phyloP scores from a whole-genome alignment of 2,329 filamentous ascomycete species.

The Botrytis hyacinthi region DNA sequence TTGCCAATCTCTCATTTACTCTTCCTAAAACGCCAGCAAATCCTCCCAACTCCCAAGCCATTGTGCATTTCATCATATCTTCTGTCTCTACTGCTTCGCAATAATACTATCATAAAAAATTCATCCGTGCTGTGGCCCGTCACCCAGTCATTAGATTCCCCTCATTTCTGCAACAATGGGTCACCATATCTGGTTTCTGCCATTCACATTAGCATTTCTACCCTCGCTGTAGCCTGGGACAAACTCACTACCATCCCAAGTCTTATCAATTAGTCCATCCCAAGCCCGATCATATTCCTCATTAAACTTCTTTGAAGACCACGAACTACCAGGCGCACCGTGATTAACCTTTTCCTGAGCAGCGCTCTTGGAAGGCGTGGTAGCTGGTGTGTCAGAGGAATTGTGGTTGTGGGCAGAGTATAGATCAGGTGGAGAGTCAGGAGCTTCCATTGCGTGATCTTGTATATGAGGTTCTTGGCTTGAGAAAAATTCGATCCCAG shows the following conservation, averaged over 20 bases:
- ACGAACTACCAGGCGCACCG: constrained; percentile 48
- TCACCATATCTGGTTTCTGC: constrained; percentile 18
- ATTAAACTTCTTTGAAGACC: constrained; percentile 55
- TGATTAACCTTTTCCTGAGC: constrained; percentile 29
- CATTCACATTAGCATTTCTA: constrained; percentile 5
- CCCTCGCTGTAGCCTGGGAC: not conserved
- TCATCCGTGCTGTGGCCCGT: not conserved
- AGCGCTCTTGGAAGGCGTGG: constrained; percentile 18
- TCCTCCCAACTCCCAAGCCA: not conserved
- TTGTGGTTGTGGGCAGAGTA: not conserved
- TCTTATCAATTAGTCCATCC: constrained; percentile 50
- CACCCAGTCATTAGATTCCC: not conserved
- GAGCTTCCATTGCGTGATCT: constrained; percentile 32
- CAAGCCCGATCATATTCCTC: constrained; percentile 53
- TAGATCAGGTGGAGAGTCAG: constrained; percentile 32
- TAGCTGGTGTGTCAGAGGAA: constrained; percentile 7
- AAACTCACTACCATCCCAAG: constrained; percentile 48
- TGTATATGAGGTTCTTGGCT: constrained; percentile 15
- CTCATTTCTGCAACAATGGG: constrained; percentile 1
- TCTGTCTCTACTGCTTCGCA: not conserved
- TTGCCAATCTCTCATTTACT: not conserved
- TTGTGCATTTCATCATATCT: constrained; percentile 2
- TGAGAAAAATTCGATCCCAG: not conserved
- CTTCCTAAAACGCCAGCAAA: constrained; percentile 10
- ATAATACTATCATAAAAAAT: not conserved